Evolutionary conservation across 2,329 filamentous ascomycete genomes (phyloP), one percentile per base, ranked within the genome.

Genomic region (Colletotrichum tamarilloi): DNA sequence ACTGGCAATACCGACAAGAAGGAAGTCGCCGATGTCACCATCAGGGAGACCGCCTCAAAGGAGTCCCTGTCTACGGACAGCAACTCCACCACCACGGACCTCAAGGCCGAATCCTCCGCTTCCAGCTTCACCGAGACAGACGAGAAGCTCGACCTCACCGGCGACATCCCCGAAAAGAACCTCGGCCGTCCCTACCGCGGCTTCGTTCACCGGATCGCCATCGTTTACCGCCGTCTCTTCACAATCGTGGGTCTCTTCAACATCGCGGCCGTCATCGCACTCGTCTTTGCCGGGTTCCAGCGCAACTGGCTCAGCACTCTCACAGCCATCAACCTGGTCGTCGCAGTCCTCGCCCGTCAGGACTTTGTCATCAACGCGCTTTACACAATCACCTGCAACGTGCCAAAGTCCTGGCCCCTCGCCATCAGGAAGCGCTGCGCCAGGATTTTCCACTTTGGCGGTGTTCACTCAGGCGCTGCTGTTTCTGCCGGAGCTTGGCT

Each of bases 211-310:
- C 82, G 84, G 26, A 78, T 89, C 70, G 83, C 90, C 76, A 87
- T 87, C 64, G 82, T 87, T 28, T 91, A 91, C 76, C 86, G 89
- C 38, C 85, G 87, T 7, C 84, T 91, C 5, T 91, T 91, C 79
- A 86, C 86, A 57, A 60, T 89, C 11, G 82, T 89, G 26, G 85
- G 87, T 72, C 75, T 89, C 38, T 77, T 82, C 73, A 91, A 91
- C 75, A 75, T 87, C 56, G 83, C 82, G 49, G 88, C 87, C 32
- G 81, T 88, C 66, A 76, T 85, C 74, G 81, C 81, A 62, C 80
- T 88, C 63, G 76, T 87, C 26, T 76, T 82, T 52, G 76, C 66
- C 5, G 68, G 72, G 14, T 32, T 67, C 26, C 67, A 32, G n/a
- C 55, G 65, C 5, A 42, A 63, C 35, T 75, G 82, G 82, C 78